Base-by-base conservation (phyloP, 208 protist genomes). In the Acanthamoeba lenticulata region DNA sequence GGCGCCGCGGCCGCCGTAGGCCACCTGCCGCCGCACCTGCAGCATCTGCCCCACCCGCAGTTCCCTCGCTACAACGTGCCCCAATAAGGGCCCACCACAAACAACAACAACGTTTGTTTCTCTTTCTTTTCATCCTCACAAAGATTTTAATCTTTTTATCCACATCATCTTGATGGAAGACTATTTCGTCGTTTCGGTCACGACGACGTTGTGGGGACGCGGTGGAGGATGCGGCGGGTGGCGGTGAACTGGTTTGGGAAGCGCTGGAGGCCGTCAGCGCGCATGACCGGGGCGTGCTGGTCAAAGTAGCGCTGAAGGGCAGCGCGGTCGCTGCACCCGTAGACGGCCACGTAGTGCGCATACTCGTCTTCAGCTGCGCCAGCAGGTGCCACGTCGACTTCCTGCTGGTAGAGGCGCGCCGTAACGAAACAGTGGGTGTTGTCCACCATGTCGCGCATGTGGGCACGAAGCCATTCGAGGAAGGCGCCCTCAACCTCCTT, bases 151-250 rank as follows among this genome's bases (percentile, higher is more conserved):
- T n/a, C n/a, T n/a, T n/a, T n/a, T n/a, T n/a, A n/a, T n/a, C n/a
- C n/a, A n/a, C n/a, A n/a, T n/a, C n/a, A n/a, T n/a, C n/a, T n/a
- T n/a, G n/a, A n/a, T n/a, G n/a, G n/a, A n/a, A n/a, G n/a, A n/a
- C n/a, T n/a, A n/a, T n/a, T n/a, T n/a, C n/a, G n/a, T n/a, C n/a
- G n/a, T n/a, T n/a, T n/a, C n/a, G n/a, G n/a, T n/a, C n/a, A n/a
- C n/a, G n/a, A n/a, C n/a, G n/a, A n/a, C n/a, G n/a, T n/a, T n/a
- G n/a, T n/a, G n/a, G n/a, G n/a, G n/a, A n/a, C n/a, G n/a, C n/a
- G 65, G n/a, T 74, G 65, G 29, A 74, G 65, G 65, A 74, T 74
- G 65, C 65, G 65, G 65, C 65, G 65, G 19, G 65, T 74, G 65
- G 65, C 65, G 4, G 65, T 5, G 65, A 13, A 74, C 17, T 74